Evolutionary conservation across 2,329 filamentous ascomycete species (phyloP).

Genomic region (Eutypella sp.): DNA sequence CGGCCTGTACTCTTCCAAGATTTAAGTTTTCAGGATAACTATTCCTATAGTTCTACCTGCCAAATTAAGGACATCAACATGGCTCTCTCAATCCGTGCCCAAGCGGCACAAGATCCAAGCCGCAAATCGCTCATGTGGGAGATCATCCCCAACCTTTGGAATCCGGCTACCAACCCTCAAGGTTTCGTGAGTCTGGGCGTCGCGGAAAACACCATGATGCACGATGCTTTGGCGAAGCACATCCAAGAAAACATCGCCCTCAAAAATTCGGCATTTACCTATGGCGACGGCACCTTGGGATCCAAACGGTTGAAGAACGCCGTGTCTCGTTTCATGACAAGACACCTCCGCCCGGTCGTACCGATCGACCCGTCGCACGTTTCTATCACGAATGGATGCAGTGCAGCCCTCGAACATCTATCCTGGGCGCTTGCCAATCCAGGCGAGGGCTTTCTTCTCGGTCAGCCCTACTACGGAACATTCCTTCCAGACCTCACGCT

Average conservation of each 20-base stretch:
- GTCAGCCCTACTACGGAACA: neutral
- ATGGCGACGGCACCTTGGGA: neutral
- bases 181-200: neutral
- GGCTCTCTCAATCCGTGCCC: neutral
- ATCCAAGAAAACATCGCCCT: neutral
- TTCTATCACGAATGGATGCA: neutral
- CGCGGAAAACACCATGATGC: neutral
- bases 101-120: neutral
- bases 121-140: neutral
- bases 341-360: neutral
- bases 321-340: neutral
- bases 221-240: neutral
- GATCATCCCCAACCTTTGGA: neutral
- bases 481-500: neutral
- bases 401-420: neutral
- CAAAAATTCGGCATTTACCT: neutral
- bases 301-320: neutral
- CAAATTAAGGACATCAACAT: too few relatives aligned
- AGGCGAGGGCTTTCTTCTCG: neutral
- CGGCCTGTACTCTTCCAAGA: too few relatives aligned
- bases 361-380: neutral
- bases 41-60: too few relatives aligned
- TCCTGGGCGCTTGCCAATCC: neutral
- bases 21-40: too few relatives aligned
- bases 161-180: neutral